Percentiles rank a stretch among this genome's conserved stretches.
phyloP scores from a whole-genome alignment of 2,329 filamentous ascomycete species.

The Pseudopyricularia cyperi region DNA sequence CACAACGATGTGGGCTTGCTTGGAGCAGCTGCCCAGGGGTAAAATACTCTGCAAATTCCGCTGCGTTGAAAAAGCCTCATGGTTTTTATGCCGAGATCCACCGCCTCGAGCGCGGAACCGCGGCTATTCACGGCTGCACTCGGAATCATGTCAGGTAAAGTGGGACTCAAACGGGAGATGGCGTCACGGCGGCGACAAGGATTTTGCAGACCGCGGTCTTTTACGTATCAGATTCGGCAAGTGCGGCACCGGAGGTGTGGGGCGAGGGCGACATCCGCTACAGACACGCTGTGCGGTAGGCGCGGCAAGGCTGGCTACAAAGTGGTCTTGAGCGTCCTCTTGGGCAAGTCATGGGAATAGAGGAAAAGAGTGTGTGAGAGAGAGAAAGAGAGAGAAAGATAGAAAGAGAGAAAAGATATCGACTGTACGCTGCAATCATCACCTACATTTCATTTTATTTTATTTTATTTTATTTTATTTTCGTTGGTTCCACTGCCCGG shows the following conservation, averaged over 20 bases:
- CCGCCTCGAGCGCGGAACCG: background rate
- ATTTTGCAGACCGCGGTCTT: background rate
- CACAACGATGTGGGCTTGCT: too few relatives aligned
- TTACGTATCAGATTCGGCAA: background rate
- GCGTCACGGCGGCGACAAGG: background rate
- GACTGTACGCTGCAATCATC: too few relatives aligned
- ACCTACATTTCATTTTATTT: too few relatives aligned
- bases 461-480: too few relatives aligned
- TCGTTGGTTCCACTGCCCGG: too few relatives aligned
- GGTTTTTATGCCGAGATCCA: background rate
- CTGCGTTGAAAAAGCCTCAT: background rate
- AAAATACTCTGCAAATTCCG: background rate
- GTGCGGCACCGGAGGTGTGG: conserved; percentile 1
- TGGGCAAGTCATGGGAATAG: too few relatives aligned
- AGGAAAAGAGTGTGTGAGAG: too few relatives aligned
- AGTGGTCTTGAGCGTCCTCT: conserved; percentile 3
- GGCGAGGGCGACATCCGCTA: background rate
- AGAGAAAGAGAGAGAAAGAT: too few relatives aligned
- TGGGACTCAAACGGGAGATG: background rate
- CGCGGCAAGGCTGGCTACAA: background rate
- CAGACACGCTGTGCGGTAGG: background rate
- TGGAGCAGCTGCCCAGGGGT: background rate
- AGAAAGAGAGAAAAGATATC: too few relatives aligned
- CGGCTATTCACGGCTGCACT: background rate
- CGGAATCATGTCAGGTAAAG: background rate